phyloP scores from a whole-genome alignment of 2,329 filamentous ascomycete genomes.

The Penicillium sp. region DNA sequence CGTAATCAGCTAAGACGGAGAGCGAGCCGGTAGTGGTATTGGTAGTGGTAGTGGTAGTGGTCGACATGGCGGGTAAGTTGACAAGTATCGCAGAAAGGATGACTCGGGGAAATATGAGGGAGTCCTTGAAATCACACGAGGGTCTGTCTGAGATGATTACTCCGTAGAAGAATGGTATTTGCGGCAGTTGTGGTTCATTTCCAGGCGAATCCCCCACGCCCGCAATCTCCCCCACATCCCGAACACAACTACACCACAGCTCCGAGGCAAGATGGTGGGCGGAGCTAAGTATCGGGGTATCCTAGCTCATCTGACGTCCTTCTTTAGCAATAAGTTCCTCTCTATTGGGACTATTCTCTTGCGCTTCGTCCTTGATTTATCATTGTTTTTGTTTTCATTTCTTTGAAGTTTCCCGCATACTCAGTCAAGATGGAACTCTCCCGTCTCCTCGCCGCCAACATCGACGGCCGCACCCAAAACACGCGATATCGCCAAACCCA shows the following conservation, averaged over 20 bases:
- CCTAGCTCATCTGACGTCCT: neutral
- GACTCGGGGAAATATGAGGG: neutral
- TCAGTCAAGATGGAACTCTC: constrained; percentile 21
- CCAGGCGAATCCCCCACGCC: neutral
- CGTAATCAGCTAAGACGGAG: constrained; percentile 32
- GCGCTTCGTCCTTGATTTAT: too few species aligned
- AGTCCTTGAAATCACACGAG: neutral
- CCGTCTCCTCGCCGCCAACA: constrained; percentile 38
- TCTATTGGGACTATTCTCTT: neutral
- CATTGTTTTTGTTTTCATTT: neutral
- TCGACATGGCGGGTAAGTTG: constrained; percentile 12
- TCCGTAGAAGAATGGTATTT: too few species aligned
- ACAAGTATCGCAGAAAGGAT: constrained; percentile 4
- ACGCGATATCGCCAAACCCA: constrained; percentile 45
- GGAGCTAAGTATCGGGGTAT: neutral
- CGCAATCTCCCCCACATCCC: constrained; percentile 31
- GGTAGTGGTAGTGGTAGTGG: constrained; percentile 26
- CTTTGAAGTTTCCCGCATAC: neutral
- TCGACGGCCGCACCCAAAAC: constrained; percentile 46
- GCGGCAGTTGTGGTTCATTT: too few species aligned
- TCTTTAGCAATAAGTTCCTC: too few species aligned
- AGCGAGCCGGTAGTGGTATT: constrained; percentile 19
- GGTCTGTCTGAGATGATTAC: too few species aligned
- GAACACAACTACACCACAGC: constrained; percentile 4
- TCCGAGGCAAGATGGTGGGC: constrained; percentile 1